Percentiles rank a stretch among this genome's conserved stretches.
These are phyloP conservation scores for Leccinum longicurvipes DNA, from an alignment of 768 basidiomycete species.

Conservation along the genomic window DNA sequence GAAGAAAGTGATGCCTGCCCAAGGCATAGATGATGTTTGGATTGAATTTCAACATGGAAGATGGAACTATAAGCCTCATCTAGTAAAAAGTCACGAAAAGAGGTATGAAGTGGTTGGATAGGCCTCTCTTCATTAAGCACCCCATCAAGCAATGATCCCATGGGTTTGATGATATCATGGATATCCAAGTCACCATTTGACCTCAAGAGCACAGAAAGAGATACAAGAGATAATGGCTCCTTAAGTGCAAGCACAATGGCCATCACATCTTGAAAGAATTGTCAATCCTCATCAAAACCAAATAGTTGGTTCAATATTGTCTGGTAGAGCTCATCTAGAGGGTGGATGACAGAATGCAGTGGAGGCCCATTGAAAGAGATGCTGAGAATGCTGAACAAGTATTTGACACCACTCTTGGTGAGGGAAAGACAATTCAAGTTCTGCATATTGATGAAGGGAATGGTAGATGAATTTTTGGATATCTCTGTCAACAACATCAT, in stretches of 20 bases:
- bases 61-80: not conserved
- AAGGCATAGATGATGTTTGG: not conserved
- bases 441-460: not conserved
- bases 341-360: not conserved
- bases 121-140: not conserved
- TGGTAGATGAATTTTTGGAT: not conserved
- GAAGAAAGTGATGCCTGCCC: not conserved
- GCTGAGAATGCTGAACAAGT: not conserved
- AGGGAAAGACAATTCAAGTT: accelerated
- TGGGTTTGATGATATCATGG: not conserved
- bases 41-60: not conserved
- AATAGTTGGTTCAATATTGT: not conserved
- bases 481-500: not conserved
- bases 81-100: not conserved
- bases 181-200: not conserved
- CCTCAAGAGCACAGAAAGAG: not conserved
- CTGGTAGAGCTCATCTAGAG: not conserved
- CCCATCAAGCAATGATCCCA: not conserved
- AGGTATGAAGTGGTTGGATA: not conserved
- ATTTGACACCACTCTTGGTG: not conserved
- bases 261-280: not conserved
- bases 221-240: not conserved
- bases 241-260: not conserved
- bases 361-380: not conserved
- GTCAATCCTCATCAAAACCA: not conserved